Conservation (phyloP, 495 filamentous ascomycete species). For the Ramalina intermedia region DNA sequence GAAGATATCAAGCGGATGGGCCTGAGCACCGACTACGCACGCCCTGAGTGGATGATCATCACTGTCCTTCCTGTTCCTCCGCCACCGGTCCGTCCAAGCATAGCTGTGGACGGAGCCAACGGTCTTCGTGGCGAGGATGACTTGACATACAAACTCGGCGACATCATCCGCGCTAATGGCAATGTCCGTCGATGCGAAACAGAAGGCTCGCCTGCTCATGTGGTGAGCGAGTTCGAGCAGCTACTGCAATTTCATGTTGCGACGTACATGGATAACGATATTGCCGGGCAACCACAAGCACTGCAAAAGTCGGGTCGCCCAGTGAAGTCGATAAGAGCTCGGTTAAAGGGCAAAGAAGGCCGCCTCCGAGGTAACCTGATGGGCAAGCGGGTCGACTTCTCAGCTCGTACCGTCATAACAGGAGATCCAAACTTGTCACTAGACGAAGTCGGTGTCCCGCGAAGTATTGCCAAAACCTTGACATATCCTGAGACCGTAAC, state of each 20-base stretch:
- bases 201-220: constrained; percentile 80
- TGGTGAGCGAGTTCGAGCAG: constrained; percentile 75
- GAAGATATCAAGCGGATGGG: constrained; percentile 76
- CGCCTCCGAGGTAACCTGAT: constrained; percentile 95
- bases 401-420: constrained; percentile 97
- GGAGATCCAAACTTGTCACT: constrained; percentile 93
- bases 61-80: constrained; percentile 91
- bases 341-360: constrained; percentile 96
- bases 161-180: constrained; percentile 94
- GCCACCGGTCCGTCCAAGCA: constrained; percentile 87
- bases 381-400: constrained; percentile 99
- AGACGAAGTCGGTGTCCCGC: constrained; percentile 90
- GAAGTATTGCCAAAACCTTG: constrained; percentile 72
- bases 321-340: constrained; percentile 88
- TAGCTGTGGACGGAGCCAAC: constrained; percentile 78
- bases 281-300: constrained; percentile 88
- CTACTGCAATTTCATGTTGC: constrained; percentile 96
- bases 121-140: constrained; percentile 93
- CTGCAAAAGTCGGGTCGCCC: constrained; percentile 92
- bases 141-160: constrained; percentile 94
- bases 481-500: constrained; percentile 98
- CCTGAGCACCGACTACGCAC: constrained; percentile 79
- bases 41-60: constrained; percentile 96
- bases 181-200: constrained; percentile 79
- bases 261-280: constrained; percentile 99